Conservation (phyloP, 2,329 filamentous ascomycete species). For the Nannizzia gypsea region DNA sequence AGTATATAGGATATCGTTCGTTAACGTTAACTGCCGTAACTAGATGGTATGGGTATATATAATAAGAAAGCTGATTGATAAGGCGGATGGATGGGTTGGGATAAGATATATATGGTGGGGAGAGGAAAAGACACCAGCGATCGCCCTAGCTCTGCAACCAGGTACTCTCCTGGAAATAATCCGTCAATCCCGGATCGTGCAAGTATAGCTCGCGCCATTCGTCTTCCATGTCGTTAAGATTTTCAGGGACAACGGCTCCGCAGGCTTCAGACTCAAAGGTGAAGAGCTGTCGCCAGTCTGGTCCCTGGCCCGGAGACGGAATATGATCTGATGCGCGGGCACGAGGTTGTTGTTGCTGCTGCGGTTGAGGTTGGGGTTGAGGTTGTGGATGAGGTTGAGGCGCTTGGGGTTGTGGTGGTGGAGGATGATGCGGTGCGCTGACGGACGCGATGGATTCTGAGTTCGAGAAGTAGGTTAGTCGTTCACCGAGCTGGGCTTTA, state of each 20-base stretch:
- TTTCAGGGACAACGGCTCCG: constrained; percentile 27
- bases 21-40: no score
- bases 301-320: constrained; percentile 20
- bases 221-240: constrained; percentile 31
- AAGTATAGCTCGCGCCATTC: constrained; percentile 37
- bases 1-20: no score
- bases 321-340: constrained; percentile 19
- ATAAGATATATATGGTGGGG: no score
- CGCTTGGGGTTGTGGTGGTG: not conserved
- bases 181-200: constrained; percentile 33
- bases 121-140: not conserved
- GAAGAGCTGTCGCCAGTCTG: constrained; percentile 33
- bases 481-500: constrained; percentile 8
- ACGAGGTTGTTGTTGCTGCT: not conserved
- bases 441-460: constrained; percentile 1
- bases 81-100: no score
- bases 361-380: not conserved
- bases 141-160: constrained; percentile 25
- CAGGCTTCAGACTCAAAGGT: constrained; percentile 30
- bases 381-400: not conserved
- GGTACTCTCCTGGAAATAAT: constrained; percentile 30
- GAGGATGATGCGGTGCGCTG: constrained; percentile 1
- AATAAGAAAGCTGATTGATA: no score
- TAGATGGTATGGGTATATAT: no score
- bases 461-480: constrained; percentile 11